phyloP scores from a whole-genome alignment of 75 land plant species.

The Pinus tabuliformis region DNA sequence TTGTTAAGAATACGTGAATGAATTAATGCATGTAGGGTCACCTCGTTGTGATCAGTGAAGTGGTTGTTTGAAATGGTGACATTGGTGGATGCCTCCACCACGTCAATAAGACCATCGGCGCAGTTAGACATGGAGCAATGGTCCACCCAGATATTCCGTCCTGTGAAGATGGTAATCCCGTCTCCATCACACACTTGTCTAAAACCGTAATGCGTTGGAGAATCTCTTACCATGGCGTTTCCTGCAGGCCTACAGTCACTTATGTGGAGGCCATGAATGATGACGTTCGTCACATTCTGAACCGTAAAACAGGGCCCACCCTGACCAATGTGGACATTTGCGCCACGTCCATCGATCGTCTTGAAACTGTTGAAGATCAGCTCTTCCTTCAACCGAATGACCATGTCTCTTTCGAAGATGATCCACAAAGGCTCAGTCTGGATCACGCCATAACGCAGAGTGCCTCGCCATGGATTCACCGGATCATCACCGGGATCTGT shows the following conservation, averaged over 20 bases:
- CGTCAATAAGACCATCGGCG: constrained; percentile 54
- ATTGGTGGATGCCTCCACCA: constrained; percentile 38
- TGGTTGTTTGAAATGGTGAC: constrained; percentile 56
- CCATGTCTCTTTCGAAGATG: constrained; percentile 44
- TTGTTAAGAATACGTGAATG: too few relatives aligned
- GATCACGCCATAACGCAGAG: constrained; percentile 61
- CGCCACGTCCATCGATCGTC: constrained; percentile 67
- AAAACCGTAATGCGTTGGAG: constrained; percentile 23
- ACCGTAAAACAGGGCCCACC: constrained; percentile 48
- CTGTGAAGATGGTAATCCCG: constrained; percentile 38
- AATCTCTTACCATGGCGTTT: constrained; percentile 33
- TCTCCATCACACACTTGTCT: constrained; percentile 45
- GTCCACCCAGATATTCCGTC: constrained; percentile 54
- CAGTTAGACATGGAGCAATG: constrained; percentile 38
- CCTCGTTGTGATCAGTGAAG: constrained; percentile 48
- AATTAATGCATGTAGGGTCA: too few relatives aligned
- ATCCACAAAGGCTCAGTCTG: constrained; percentile 63
- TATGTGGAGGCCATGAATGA: constrained; percentile 30
- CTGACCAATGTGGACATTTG: constrained; percentile 39
- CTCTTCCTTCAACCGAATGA: constrained; percentile 39
- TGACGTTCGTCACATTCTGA: constrained; percentile 26
- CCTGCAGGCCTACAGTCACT: constrained; percentile 17
- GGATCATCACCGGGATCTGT: constrained; percentile 50
- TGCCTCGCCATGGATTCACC: constrained; percentile 43
- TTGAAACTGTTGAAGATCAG: constrained; percentile 52